These are phyloP conservation scores for Adansonia digitata DNA, from an alignment of 345 rosid species.

Conservation along the genomic window DNA sequence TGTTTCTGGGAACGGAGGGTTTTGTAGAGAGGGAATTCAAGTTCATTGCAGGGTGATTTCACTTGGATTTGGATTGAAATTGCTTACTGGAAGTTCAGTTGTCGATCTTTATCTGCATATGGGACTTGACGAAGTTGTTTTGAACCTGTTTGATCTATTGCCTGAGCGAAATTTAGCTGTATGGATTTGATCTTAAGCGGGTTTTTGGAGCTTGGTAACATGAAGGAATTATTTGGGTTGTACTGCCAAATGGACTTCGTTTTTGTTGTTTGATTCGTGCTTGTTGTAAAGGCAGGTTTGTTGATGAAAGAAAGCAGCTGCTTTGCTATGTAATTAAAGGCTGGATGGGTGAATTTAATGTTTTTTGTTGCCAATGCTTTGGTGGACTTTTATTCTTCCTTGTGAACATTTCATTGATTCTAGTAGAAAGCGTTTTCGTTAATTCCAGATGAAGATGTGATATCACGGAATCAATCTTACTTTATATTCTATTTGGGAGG, in stretches of 20 bases:
- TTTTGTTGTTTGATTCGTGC: conserved; percentile 64
- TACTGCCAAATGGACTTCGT: conserved; percentile 49
- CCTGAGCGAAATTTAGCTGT: conserved; percentile 52
- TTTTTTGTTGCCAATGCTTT: conserved; percentile 63
- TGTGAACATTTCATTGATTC: conserved; percentile 45
- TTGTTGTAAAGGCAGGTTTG: conserved; percentile 41
- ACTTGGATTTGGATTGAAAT: conserved; percentile 52
- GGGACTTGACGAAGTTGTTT: conserved; percentile 43
- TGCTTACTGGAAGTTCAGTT: conserved; percentile 52
- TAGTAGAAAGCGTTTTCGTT: conserved; percentile 42
- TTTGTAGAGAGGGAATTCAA: conserved; percentile 53
- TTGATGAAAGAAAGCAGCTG: conserved; percentile 60
- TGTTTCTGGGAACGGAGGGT: conserved; percentile 40
- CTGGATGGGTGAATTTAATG: conserved; percentile 46
- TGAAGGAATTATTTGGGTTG: conserved; percentile 34
- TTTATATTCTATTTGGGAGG: conserved; percentile 48
- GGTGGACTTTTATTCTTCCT: conserved; percentile 69
- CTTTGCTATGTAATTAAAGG: conserved; percentile 54
- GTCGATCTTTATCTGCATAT: conserved; percentile 45
- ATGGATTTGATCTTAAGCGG: conserved; percentile 50
- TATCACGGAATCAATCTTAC: conserved; percentile 86
- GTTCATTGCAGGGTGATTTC: conserved; percentile 63
- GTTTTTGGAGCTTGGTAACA: conserved; percentile 37
- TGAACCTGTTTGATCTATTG: conserved; percentile 56
- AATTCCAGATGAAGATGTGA: conserved; percentile 42